phyloP scores from a whole-genome alignment of 768 basidiomycete genomes.

The Terana coerulea region DNA sequence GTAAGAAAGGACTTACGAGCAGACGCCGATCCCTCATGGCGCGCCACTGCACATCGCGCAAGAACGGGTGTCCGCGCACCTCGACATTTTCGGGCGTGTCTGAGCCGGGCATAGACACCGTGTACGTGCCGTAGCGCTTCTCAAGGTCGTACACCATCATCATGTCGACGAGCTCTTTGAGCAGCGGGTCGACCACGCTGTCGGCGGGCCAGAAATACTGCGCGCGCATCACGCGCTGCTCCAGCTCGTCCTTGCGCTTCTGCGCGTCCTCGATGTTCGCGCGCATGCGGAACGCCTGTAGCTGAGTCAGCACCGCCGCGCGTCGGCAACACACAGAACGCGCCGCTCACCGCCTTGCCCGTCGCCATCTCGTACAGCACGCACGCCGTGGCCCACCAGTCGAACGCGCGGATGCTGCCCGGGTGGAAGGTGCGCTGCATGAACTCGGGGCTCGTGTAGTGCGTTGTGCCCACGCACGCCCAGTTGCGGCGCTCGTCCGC shows the following conservation, averaged over 20 bases:
- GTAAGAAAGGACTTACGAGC: conserved; percentile 39
- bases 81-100: conserved; percentile 20
- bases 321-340: conserved; percentile 19
- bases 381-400: conserved; percentile 55
- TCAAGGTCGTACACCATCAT: conserved; percentile 36
- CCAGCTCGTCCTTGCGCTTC: conserved; percentile 12
- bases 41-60: conserved; percentile 43
- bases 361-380: conserved; percentile 52
- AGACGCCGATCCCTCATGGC: conserved; percentile 41
- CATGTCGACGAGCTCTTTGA: conserved; percentile 39
- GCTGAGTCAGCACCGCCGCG: not conserved
- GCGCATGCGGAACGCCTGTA: conserved; percentile 7
- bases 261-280: not conserved
- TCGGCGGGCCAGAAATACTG: conserved; percentile 37
- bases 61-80: conserved; percentile 42
- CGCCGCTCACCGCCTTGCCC: conserved; percentile 27
- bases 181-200: conserved; percentile 33
- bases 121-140: conserved; percentile 30
- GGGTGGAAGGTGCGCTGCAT: conserved; percentile 8
- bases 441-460: conserved; percentile 50
- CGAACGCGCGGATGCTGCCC: conserved; percentile 29
- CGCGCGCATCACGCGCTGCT: conserved; percentile 24
- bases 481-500: conserved; percentile 26
- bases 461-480: conserved; percentile 38
- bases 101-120: not conserved